Evolutionary conservation across 345 rosid genomes (phyloP), one percentile per base, ranked within the genome.

Genomic region (Citrus trifoliata): DNA sequence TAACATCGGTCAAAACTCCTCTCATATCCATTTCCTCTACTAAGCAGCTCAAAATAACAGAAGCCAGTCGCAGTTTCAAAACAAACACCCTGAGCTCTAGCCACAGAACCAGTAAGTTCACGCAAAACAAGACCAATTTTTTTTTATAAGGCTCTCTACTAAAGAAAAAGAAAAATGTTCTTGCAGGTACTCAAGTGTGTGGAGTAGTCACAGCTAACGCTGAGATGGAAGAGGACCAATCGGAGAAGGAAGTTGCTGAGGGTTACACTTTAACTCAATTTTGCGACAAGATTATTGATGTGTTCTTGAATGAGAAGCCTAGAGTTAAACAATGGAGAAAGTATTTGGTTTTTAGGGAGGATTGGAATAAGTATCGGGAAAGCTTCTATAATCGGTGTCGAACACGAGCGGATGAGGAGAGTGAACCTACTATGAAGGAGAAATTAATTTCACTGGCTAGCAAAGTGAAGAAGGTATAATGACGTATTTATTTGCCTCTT

Each of bases 221-320:
- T 75, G 78, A 77, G 73, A 83, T 81, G 84, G 90, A 81, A 32
- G 92, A 81, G 67, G 69, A 85, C 51, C 67, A 85, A 63, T 79
- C 75, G 76, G 92, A 91, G 13, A 86, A 82, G 76, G 97, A 92
- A 84, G 90, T 91, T 70, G 95, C 89, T 22, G 70, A 88, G 75
- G 98, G 98, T 42, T 93, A 84, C 83, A 88, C 90, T 33, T 82
- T 90, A 79, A 87, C 92, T 71, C 90, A 91, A 67, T 85, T 96
- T 80, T 89, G 94, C 79, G 99, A 96, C 79, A 92, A 86, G 83
- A 84, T 93, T 7, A 88, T 94, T 78, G 94, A 92, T 85, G 22
- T 92, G 60, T 96, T 93, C 83, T 80, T 94, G 86, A 87, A 84
- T 79, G 91, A 92, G 91, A 96, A 93, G 81, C 91, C 90, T 46